Conservation (phyloP, 371 early-diverging fungal genomes). For the Rhizopus arrhizus region DNA sequence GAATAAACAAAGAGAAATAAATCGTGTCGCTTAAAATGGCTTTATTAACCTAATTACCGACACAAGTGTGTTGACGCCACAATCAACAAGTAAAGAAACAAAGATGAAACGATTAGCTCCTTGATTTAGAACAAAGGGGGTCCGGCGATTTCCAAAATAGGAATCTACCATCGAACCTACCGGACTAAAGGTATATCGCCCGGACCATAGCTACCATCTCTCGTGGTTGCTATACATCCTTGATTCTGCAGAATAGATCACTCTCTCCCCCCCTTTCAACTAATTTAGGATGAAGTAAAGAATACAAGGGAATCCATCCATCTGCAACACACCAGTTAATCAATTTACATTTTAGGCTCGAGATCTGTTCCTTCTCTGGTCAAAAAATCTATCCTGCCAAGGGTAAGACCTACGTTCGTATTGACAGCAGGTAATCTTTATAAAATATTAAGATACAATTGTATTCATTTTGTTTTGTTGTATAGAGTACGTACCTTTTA, state of each 20-base stretch:
- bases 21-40: too few relatives aligned
- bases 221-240: neutral
- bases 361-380: conserved; percentile 95
- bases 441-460: neutral
- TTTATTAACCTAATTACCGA: too few relatives aligned
- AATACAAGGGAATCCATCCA: conserved; percentile 10
- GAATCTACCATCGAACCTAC: neutral
- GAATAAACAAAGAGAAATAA: too few relatives aligned
- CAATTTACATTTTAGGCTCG: conserved; percentile 60
- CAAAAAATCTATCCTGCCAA: conserved; percentile 98
- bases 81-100: neutral
- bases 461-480: neutral
- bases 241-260: neutral
- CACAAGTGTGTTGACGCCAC: too few relatives aligned
- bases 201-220: neutral
- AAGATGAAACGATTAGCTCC: too few relatives aligned
- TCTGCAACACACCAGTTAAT: neutral
- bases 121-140: too few relatives aligned
- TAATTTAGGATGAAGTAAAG: conserved; percentile 3
- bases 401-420: conserved; percentile 90
- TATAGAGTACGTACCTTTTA: conserved; percentile 24
- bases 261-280: neutral
- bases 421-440: conserved; percentile 74
- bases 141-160: too few relatives aligned
- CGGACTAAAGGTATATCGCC: neutral